phyloP scores from a whole-genome alignment of 768 basidiomycete genomes.

The Hericium erinaceus region DNA sequence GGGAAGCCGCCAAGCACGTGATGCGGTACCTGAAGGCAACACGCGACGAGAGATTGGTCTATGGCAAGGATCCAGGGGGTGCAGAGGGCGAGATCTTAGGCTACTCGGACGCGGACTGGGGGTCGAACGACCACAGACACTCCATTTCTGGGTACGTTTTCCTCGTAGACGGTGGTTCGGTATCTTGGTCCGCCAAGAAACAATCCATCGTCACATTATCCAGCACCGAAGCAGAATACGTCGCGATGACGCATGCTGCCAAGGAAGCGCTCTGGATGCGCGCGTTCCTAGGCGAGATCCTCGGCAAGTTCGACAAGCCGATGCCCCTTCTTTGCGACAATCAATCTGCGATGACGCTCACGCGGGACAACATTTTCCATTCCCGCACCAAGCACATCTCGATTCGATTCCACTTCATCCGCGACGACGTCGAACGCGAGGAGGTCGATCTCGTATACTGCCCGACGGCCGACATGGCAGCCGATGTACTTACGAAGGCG shows the following conservation, averaged over 20 bases:
- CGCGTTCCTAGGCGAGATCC: too few relatives aligned
- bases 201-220: too few relatives aligned
- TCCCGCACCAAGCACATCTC: slow-evolving; percentile 5
- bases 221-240: too few relatives aligned
- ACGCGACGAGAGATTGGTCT: slow-evolving; percentile 13
- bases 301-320: background rate
- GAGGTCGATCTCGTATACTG: background rate
- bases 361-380: too few relatives aligned
- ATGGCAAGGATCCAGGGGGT: too few relatives aligned
- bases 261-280: too few relatives aligned
- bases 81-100: slow-evolving; percentile 13
- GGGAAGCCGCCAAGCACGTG: slow-evolving; percentile 23
- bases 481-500: background rate
- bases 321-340: slow-evolving; percentile 1
- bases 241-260: too few relatives aligned
- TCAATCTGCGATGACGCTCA: background rate
- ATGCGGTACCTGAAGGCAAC: slow-evolving; percentile 27
- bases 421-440: background rate
- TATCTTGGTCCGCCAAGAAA: slow-evolving; percentile 20
- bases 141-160: slow-evolving; percentile 30
- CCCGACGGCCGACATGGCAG: slow-evolving; percentile 1
- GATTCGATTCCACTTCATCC: slow-evolving; percentile 1
- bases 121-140: slow-evolving; percentile 17
- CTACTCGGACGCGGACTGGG: slow-evolving; percentile 25
- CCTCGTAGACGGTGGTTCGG: slow-evolving; percentile 19